Conservation (phyloP, 2,329 filamentous ascomycete species). For the Elsinoe fawcettii region DNA sequence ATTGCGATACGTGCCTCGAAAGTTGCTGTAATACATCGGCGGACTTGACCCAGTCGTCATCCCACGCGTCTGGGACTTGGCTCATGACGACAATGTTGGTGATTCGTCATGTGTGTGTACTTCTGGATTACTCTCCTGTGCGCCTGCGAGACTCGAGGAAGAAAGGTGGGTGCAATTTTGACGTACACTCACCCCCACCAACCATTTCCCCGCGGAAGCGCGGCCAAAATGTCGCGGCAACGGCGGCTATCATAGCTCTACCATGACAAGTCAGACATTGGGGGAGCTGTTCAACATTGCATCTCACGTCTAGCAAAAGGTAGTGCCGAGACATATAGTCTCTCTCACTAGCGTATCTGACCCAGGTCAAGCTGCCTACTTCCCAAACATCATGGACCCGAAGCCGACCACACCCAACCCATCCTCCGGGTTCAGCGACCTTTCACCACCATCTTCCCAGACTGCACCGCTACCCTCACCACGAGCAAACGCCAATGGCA, state of each 20-base stretch:
- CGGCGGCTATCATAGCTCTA: not conserved
- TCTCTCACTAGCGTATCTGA: no score
- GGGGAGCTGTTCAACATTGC: no score
- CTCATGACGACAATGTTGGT: conserved; percentile 28
- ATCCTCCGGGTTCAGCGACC: conserved; percentile 33
- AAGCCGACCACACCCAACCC: conserved; percentile 34
- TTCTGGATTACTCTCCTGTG: not conserved
- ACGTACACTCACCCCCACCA: not conserved
- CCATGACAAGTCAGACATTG: no score
- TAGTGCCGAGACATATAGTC: no score
- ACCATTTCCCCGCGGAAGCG: not conserved
- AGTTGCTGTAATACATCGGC: conserved; percentile 52
- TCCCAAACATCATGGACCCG: conserved; percentile 27
- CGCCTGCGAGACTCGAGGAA: no score
- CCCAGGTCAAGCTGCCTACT: no score
- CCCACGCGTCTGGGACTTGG: conserved; percentile 71
- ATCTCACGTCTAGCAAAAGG: conserved; percentile 38
- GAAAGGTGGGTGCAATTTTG: no score
- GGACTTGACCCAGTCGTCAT: conserved; percentile 78
- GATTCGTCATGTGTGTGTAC: not conserved
- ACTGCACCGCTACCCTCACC: conserved; percentile 22
- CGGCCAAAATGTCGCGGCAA: not conserved
- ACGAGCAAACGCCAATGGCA: conserved; percentile 32
- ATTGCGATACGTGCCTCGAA: not conserved
- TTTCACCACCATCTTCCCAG: conserved; percentile 50